phyloP scores from a whole-genome alignment of 2,329 filamentous ascomycete species.

The Chrysosporium keratinophilum region DNA sequence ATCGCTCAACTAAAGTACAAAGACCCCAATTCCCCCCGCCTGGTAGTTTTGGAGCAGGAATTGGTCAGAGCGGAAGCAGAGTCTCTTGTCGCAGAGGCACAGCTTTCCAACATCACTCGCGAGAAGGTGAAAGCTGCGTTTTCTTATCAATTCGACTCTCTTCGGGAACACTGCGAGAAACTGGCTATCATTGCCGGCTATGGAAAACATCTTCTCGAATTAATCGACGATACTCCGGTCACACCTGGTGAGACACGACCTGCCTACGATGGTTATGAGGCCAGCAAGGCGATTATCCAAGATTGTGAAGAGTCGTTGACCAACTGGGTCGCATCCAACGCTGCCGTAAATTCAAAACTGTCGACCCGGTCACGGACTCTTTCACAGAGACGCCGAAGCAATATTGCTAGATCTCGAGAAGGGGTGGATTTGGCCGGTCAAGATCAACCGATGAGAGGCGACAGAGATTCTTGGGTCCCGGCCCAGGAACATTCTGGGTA shows the following conservation, averaged over 20 bases:
- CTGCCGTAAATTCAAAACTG: slow-evolving; percentile 75
- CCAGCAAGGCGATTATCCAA: slow-evolving; percentile 96
- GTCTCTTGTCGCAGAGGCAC: slow-evolving; percentile 95
- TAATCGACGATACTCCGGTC: slow-evolving; percentile 92
- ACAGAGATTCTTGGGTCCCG: slow-evolving; percentile 71
- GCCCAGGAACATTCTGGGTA: slow-evolving; percentile 49
- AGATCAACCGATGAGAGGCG: slow-evolving; percentile 66
- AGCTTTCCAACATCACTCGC: slow-evolving; percentile 97
- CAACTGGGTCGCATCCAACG: slow-evolving; percentile 90
- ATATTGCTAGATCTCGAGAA: slow-evolving; percentile 52
- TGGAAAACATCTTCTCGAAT: slow-evolving; percentile 94
- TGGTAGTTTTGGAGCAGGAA: slow-evolving; percentile 96
- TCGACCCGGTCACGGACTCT: slow-evolving; percentile 79
- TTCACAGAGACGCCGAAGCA: slow-evolving; percentile 70
- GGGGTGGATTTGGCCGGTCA: slow-evolving; percentile 74
- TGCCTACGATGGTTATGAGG: slow-evolving; percentile 96
- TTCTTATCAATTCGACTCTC: slow-evolving; percentile 93
- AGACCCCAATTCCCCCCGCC: slow-evolving; percentile 94
- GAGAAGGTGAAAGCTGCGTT: slow-evolving; percentile 99
- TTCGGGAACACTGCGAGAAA: slow-evolving; percentile 96
- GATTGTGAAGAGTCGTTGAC: slow-evolving; percentile 96
- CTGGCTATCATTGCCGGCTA: slow-evolving; percentile 95
- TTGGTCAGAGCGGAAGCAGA: slow-evolving; percentile 96
- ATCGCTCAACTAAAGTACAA: slow-evolving; percentile 99
- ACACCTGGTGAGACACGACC: slow-evolving; percentile 93